These are phyloP conservation scores for Tetraselmis chui DNA, from an alignment of 139 green algal genomes.

Conservation along the genomic window DNA sequence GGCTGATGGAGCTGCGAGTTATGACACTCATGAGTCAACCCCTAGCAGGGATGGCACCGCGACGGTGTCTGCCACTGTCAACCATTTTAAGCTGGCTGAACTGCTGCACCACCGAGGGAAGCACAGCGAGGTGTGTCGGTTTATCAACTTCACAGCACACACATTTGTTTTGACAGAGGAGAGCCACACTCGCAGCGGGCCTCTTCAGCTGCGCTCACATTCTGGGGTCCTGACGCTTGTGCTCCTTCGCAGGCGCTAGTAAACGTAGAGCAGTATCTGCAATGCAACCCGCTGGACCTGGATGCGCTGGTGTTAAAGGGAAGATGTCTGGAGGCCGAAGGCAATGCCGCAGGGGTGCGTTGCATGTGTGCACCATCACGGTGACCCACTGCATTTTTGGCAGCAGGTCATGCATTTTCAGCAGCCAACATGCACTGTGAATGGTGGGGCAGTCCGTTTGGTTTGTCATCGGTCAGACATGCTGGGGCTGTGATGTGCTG, in stretches of 20 bases:
- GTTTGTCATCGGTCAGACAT: not conserved
- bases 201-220: too few species aligned
- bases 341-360: constrained; percentile 34
- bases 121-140: not conserved
- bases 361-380: not conserved
- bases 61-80: not conserved
- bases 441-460: not conserved
- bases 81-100: not conserved
- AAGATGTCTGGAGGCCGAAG: constrained; percentile 29
- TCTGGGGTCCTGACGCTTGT: too few species aligned
- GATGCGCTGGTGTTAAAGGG: constrained; percentile 48
- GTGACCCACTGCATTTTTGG: not conserved
- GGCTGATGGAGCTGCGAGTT: too few species aligned
- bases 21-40: too few species aligned
- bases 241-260: constrained; percentile 26
- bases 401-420: not conserved
- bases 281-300: constrained; percentile 1
- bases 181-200: too few species aligned
- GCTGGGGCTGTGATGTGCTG: constrained; percentile 6
- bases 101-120: not conserved
- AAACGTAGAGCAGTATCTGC: constrained; percentile 17
- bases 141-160: too few species aligned
- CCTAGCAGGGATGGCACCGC: too few species aligned
- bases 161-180: too few species aligned
- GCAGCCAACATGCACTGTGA: not conserved